Evolutionary conservation across 176 grass and related monocot species (phyloP).

Genomic region (Oryza punctata): DNA sequence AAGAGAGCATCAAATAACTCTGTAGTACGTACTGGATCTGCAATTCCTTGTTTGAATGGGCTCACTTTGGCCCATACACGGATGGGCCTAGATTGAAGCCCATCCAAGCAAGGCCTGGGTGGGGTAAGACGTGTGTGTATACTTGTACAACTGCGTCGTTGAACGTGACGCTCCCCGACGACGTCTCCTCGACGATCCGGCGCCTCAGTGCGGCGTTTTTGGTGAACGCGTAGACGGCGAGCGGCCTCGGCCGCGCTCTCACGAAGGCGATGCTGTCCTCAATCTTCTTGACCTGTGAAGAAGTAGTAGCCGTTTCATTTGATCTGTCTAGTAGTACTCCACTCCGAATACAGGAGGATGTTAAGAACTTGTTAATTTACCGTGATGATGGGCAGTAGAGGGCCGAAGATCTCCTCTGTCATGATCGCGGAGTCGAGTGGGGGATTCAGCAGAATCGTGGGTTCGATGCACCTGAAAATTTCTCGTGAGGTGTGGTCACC

Average conservation of each 20-base stretch:
- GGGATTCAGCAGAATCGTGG: conserved; percentile 86
- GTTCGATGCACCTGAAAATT: conserved; percentile 70
- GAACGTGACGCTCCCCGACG: conserved; percentile 75
- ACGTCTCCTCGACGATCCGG: conserved; percentile 73
- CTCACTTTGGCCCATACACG: background rate
- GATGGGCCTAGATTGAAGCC: background rate
- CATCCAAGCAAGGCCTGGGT: background rate
- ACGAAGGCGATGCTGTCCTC: conserved; percentile 84
- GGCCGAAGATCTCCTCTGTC: conserved; percentile 96
- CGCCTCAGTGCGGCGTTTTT: conserved; percentile 40
- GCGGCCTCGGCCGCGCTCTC: conserved; percentile 65
- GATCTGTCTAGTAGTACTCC: background rate
- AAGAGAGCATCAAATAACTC: background rate
- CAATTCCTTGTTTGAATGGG: too few species aligned
- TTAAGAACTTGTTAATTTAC: conserved; percentile 7
- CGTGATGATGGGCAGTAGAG: conserved; percentile 91
- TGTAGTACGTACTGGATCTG: background rate
- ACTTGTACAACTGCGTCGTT: conserved; percentile 88
- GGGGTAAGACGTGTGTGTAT: background rate
- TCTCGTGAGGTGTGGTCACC: background rate
- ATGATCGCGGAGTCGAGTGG: conserved; percentile 87
- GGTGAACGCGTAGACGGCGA: conserved; percentile 88
- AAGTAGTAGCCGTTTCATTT: background rate
- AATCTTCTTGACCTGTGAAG: conserved; percentile 73
- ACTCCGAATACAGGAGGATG: background rate